Evolutionary conservation across 306 rosid species (phyloP).

Genomic region (Benincasa hispida): DNA sequence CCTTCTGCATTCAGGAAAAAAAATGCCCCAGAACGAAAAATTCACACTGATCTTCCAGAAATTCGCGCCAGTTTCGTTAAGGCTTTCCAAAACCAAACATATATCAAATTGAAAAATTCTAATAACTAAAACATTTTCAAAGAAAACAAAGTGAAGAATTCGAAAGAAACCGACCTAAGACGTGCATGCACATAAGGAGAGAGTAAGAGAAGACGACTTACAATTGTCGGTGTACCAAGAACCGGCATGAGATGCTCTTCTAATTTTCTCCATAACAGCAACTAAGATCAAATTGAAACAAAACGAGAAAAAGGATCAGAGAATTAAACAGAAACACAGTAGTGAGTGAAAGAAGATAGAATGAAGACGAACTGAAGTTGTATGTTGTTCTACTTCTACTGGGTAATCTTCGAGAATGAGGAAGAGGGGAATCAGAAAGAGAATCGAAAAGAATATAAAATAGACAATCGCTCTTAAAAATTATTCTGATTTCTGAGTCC

Average conservation of each 20-base stretch:
- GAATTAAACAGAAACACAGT: not conserved
- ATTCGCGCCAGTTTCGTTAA: no score
- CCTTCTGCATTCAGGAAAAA: no score
- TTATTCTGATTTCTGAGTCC: not conserved
- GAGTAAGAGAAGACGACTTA: constrained; percentile 27
- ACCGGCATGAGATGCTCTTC: constrained; percentile 82
- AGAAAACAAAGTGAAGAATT: not conserved
- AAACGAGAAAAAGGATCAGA: not conserved
- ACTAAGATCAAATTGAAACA: not conserved
- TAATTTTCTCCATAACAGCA: constrained; percentile 34
- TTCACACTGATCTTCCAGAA: not conserved
- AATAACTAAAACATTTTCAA: not conserved
- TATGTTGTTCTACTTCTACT: not conserved
- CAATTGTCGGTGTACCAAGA: constrained; percentile 83
- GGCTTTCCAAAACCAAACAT: not conserved
- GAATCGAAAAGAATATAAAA: not conserved
- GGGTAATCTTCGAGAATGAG: not conserved
- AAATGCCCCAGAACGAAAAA: no score
- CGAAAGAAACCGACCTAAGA: not conserved
- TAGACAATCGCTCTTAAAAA: no score
- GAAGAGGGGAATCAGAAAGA: not conserved
- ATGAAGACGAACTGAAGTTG: not conserved
- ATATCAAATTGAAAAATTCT: not conserved
- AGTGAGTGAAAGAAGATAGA: not conserved
- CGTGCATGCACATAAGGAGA: not conserved